Percentiles rank a stretch among this genome's conserved stretches.
Evolutionary conservation across 768 basidiomycete genomes (phyloP).

Genomic region (Rickenella mellea): DNA sequence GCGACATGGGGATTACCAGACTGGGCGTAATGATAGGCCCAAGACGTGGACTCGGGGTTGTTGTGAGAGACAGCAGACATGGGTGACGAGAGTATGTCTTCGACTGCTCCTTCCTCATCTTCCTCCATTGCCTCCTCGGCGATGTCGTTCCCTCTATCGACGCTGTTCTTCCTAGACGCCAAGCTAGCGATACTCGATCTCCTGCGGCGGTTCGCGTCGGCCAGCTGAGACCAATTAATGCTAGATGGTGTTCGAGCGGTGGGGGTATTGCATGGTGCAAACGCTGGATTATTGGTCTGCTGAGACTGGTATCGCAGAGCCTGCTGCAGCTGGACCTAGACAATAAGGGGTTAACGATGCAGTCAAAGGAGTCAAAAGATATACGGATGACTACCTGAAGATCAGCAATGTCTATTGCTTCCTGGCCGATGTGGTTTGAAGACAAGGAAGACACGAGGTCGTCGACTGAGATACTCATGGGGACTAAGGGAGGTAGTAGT

Average conservation of each 20-base stretch:
- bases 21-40: constrained; percentile 10
- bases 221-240: constrained; percentile 21
- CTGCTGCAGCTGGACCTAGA: constrained; percentile 37
- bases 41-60: constrained; percentile 13
- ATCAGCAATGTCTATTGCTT: constrained; percentile 39
- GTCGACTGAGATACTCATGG: constrained; percentile 39
- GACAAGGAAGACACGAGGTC: constrained; percentile 41
- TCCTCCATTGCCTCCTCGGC: constrained; percentile 29
- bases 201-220: constrained; percentile 15
- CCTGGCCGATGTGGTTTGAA: constrained; percentile 41
- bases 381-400: constrained; percentile 28
- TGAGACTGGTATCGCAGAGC: constrained; percentile 25
- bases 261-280: constrained; percentile 30
- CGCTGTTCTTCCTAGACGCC: constrained; percentile 13
- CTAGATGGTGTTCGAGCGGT: constrained; percentile 26
- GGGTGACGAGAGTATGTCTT: constrained; percentile 34
- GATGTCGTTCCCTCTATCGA: constrained; percentile 7
- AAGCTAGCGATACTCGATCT: constrained; percentile 18
- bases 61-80: constrained; percentile 12
- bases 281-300: constrained; percentile 16
- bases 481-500: too few relatives aligned
- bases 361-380: constrained; percentile 12
- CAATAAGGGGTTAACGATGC: constrained; percentile 9
- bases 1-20: constrained; percentile 10
- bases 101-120: constrained; percentile 35